Evolutionary conservation across 805 yeast species (phyloP).

Genomic region (Lachancea fermentati): DNA sequence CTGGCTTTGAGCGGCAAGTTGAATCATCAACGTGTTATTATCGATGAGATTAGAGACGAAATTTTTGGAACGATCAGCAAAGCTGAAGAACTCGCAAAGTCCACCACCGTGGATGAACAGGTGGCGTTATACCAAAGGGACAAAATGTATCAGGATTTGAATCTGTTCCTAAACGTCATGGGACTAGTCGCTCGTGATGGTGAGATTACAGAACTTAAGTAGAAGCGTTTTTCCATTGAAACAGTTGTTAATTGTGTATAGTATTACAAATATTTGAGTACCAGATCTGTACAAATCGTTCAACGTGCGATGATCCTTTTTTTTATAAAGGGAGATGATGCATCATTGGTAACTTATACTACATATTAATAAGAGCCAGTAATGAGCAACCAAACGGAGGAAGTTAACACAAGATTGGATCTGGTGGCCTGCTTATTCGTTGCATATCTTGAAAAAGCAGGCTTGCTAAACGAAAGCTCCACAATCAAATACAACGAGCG

Average conservation of each 20-base stretch:
- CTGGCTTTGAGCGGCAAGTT: conserved; percentile 85
- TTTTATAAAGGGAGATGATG: too few species aligned
- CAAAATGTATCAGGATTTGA: conserved; percentile 70
- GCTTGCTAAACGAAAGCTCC: conserved; percentile 2
- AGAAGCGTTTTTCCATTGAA: conserved; percentile 1
- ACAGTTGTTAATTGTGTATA: conserved; percentile 6
- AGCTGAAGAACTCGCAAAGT: conserved; percentile 48
- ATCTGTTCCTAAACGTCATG: conserved; percentile 91
- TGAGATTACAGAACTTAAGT: conserved; percentile 74
- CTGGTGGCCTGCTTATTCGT: conserved; percentile 8
- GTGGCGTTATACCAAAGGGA: conserved; percentile 43
- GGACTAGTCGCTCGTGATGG: conserved; percentile 89
- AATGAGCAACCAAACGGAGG: conserved; percentile 1
- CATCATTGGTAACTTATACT: background rate
- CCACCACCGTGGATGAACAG: conserved; percentile 28
- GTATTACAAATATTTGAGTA: conserved; percentile 4
- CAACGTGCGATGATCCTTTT: too few species aligned
- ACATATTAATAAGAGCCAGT: background rate
- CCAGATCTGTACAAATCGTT: too few species aligned
- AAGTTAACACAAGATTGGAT: conserved; percentile 9
- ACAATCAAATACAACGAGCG: conserved; percentile 4
- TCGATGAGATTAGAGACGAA: conserved; percentile 89
- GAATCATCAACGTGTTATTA: conserved; percentile 87
- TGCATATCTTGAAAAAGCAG: conserved; percentile 6
- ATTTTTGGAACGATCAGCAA: conserved; percentile 81